Evolutionary conservation across 2,329 filamentous ascomycete genomes (phyloP).

Genomic region (Sporothrix phasma): DNA sequence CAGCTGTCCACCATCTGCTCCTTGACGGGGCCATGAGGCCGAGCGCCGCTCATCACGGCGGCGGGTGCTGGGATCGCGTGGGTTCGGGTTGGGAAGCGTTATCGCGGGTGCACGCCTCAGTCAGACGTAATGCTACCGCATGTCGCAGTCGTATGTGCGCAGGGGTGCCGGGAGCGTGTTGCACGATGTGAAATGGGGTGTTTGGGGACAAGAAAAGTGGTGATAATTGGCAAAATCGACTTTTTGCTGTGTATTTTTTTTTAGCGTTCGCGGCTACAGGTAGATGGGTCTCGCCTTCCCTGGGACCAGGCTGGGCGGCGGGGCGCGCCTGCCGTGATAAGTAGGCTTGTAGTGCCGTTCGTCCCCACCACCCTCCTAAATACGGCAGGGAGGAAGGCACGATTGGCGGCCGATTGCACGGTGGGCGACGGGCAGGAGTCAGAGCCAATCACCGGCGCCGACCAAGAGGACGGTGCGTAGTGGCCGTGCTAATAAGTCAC

Average conservation of each 20-base stretch:
- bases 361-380: slow-evolving; percentile 8
- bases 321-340: slow-evolving; percentile 9
- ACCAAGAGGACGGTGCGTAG: neutral
- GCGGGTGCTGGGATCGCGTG: neutral
- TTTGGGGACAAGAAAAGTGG: neutral
- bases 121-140: slow-evolving; percentile 12
- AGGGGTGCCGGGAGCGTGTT: neutral
- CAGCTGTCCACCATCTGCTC: slow-evolving; percentile 78
- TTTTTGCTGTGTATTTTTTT: slow-evolving; percentile 9
- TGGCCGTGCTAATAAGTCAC: neutral
- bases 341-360: slow-evolving; percentile 2
- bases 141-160: slow-evolving; percentile 1
- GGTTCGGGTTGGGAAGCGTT: neutral
- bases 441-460: neutral
- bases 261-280: slow-evolving; percentile 4
- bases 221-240: slow-evolving; percentile 3
- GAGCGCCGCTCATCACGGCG: slow-evolving; percentile 14
- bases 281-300: slow-evolving; percentile 4
- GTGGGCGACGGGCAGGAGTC: slow-evolving; percentile 1
- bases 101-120: neutral
- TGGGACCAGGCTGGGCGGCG: neutral
- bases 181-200: neutral
- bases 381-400: neutral
- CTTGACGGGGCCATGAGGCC: slow-evolving; percentile 32
- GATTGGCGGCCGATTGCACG: neutral